These are phyloP conservation scores for Suillus fuscotomentosus DNA, from an alignment of 768 basidiomycete genomes.

Conservation along the genomic window DNA sequence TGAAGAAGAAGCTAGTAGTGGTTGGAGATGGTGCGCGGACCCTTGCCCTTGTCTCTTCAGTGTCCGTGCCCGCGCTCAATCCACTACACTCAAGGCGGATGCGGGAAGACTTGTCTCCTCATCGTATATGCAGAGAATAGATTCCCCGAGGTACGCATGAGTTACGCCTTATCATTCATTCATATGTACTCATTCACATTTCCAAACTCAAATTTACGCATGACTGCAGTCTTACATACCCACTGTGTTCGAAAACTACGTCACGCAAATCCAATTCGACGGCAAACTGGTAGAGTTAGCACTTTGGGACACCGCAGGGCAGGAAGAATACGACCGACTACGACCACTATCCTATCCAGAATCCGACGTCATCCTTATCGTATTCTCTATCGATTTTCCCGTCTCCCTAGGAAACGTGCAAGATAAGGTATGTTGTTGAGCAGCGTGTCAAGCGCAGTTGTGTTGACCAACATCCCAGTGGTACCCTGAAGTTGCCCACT, in stretches of 20 bases:
- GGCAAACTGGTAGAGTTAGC: constrained; percentile 91
- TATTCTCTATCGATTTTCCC: constrained; percentile 93
- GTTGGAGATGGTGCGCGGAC: constrained; percentile 76
- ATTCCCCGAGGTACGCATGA: constrained; percentile 80
- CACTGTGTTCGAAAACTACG: constrained; percentile 94
- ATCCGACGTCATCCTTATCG: constrained; percentile 89
- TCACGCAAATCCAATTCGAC: constrained; percentile 82
- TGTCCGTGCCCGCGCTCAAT: constrained; percentile 23
- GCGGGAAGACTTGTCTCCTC: constrained; percentile 92
- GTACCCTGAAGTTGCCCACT: constrained; percentile 92
- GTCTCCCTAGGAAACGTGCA: constrained; percentile 87
- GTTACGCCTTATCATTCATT: constrained; percentile 5
- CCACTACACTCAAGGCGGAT: constrained; percentile 56
- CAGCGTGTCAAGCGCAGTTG: not conserved
- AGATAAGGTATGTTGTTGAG: constrained; percentile 64
- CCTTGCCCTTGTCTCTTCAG: constrained; percentile 20
- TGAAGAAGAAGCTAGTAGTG: constrained; percentile 86
- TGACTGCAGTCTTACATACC: constrained; percentile 78
- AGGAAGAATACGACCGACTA: constrained; percentile 93
- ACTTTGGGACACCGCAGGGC: constrained; percentile 98
- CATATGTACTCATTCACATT: constrained; percentile 5
- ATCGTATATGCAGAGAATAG: constrained; percentile 97
- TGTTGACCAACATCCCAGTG: constrained; percentile 50
- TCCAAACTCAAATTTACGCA: not conserved
- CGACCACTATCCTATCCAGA: constrained; percentile 86